Base-by-base conservation (phyloP, 345 rosid species). In the Alliaria petiolata region DNA sequence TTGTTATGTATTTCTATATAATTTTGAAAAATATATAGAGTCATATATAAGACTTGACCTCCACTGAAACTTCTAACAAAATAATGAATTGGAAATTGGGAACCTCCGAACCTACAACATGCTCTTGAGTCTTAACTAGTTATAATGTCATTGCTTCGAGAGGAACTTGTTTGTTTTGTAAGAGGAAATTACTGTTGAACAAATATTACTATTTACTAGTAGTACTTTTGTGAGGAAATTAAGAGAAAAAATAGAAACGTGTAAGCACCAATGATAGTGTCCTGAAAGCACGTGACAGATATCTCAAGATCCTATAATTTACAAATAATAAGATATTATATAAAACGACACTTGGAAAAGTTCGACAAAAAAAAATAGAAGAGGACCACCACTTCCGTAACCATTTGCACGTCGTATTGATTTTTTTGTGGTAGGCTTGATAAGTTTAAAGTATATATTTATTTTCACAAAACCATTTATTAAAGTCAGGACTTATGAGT, bases 201-300 rank as follows among this genome's bases (percentile, higher is more conserved):
- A 13, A 1, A 35, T 34, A 31, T 31, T 17, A 35, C 5, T 28
- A n/a, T n/a, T n/a, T n/a, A n/a, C n/a, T n/a, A n/a, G n/a, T n/a
- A 35, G 3, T 58, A 45, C 26, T 6, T 26, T 30, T 50, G 43
- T n/a, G 13, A 40, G 45, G 14, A 36, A 35, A 53, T 56, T 54
- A 63, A 64, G 44, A 39, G n/a, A 44, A n/a, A 6, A 22, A 4
- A 13, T 13, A 38, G 67, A 74, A 58, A 66, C 45, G 72, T 47
- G 68, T 61, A 67, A 50, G 25, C 73, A 59, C 62, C 61, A 74
- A 31, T 67, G 10, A 67, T 16, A 40, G 42, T 50, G 47, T 49
- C 56, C 68, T 67, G 55, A 59, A 67, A 74, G 62, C 63, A 74
- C 68, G 78, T 74, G 78, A 50, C 56, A 42, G 17, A 20, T 58